Base-by-base conservation (phyloP, 129 eudicot species). In the Flaveria sonorensis region DNA sequence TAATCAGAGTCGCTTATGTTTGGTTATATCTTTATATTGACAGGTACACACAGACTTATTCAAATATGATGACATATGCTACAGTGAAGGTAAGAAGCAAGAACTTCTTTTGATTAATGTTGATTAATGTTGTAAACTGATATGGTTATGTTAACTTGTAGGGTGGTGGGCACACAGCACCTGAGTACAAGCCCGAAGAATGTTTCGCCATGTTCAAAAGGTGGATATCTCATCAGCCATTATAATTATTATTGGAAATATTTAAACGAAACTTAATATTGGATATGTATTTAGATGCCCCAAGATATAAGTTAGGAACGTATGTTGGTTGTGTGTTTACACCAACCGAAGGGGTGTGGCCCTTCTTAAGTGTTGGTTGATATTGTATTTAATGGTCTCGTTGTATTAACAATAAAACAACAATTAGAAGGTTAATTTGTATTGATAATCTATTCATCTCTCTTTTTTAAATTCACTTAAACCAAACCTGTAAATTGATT, bases 31-130 rank as follows among this genome's bases (percentile, higher is more conserved):
- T 73, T 14, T 43, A 19, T 19, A 30, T 61, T 2, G 4, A 52
- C 72, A 74, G 86, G 90, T 40, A 84, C 79, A 73, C 92, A 0
- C 77, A 88, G 76, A 77, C 76, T 43, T 87, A 87, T 40, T 71
- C 88, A 7, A 89, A 87, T 69, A 45, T 23, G 73, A 89, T 89
- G 92, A 87, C 89, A 19, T 87, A 36, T 60, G 87, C 92, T 5
- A 89, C 92, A 1, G 82, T 89, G 39, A 89, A 89, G 96, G 96
- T 69, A 75, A 84, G 88, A 3, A 74, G 59, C 50, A 10, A 19
- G 11, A 47, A 12, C 57, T 2, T 71, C 10, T n/a, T 48, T 5
- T 26, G 18, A 36, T 55, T 2, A 12, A 64, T 16, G 14, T 14
- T 14, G 1, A 26, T 51, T 23, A 24, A n/a, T 12, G 18, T 69